These are phyloP conservation scores for Xylaria scruposa DNA, from an alignment of 495 filamentous ascomycete genomes.

Conservation along the genomic window DNA sequence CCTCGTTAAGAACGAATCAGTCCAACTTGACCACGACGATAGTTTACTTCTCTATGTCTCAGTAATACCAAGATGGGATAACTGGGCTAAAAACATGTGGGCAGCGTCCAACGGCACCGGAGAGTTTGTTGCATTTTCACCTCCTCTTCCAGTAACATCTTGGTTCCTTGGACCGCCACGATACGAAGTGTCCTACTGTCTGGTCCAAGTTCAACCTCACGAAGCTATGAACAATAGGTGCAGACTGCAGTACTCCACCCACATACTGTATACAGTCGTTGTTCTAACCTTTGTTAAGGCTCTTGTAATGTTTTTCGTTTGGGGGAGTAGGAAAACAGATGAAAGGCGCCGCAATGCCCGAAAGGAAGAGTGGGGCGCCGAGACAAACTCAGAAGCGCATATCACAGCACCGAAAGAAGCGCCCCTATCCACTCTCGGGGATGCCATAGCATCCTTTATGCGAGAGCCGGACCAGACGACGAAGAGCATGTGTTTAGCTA, in stretches of 20 bases:
- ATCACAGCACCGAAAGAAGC: background rate
- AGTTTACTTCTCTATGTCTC: background rate
- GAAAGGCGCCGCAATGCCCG: background rate
- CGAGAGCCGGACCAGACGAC: background rate
- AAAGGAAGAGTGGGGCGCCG: background rate
- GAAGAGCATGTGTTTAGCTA: background rate
- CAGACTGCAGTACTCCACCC: background rate
- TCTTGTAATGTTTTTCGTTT: background rate
- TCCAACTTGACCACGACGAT: background rate
- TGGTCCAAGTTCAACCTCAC: background rate
- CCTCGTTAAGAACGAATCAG: background rate
- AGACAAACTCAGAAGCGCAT: background rate
- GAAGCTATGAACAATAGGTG: background rate
- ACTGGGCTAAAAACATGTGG: background rate
- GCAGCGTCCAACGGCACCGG: background rate
- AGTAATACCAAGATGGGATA: background rate
- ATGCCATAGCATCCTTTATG: background rate
- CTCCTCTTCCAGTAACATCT: background rate
- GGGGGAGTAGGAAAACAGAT: background rate
- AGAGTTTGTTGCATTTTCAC: background rate
- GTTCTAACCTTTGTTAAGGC: background rate
- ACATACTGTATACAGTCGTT: background rate
- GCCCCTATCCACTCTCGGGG: background rate
- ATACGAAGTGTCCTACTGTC: background rate
- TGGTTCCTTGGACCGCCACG: background rate